Base-by-base conservation (phyloP, 306 rosid species). In the Gynostemma pentaphyllum region DNA sequence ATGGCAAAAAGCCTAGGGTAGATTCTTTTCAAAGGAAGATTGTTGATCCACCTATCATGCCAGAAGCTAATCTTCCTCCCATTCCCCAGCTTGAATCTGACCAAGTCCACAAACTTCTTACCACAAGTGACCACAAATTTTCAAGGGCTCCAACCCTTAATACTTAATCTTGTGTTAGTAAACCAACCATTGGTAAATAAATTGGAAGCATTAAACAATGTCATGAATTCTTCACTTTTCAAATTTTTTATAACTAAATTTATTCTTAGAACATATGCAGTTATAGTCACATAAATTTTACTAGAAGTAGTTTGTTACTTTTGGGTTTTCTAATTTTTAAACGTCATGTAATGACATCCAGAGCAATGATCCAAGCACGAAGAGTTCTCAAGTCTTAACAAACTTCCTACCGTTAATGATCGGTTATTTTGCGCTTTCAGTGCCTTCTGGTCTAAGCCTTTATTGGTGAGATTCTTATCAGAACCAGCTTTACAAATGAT, bases 361-460 rank as follows among this genome's bases (percentile, higher is more conserved):
- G 99, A 64, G 68, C 52, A 80, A 72, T 72, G 95, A 89, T 79
- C 95, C 99, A 63, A 89, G 72, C 85, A 70, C 80, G 99, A 94
- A 94, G 94, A 85, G 67, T 83, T 79, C 97, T 70, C 99, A 84
- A 71, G 78, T 74, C 42, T 54, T 86, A 63, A 86, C 96, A 68
- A 80, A 94, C 77, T 40, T 86, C 70, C 94, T 94, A 73, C 99
- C 97, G 4, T 78, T 94, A 67, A 72, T 94, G 89, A 89, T 94
- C 46, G 99, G 99, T 70, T 94, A 94, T 70, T 94, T 94, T 80
- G 73, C 99, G 40, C 94, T 94, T 26, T 94, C 99, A 40, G 99
- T 94, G 71, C 99, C 99, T 76, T 94, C 99, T 16, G 99, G 99
- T 72, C 81, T 94, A 68, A 89, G 99, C 76, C 99, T 94, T 66